Evolutionary conservation across 441 rosid species (phyloP).

Genomic region (Oxalis stricta): DNA sequence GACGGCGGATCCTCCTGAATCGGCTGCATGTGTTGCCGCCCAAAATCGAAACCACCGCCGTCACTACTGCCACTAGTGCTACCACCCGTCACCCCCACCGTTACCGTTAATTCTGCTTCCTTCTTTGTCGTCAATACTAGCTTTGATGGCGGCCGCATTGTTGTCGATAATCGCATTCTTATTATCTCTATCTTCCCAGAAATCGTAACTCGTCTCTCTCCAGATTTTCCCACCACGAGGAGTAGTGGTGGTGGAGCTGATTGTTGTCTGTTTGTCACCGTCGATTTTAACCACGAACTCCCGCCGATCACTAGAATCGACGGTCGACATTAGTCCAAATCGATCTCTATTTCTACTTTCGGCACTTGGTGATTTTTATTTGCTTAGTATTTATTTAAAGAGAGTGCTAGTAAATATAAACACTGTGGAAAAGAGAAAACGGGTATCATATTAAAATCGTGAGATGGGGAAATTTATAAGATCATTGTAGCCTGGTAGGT

Average conservation of each 20-base stretch:
- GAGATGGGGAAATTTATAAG: too few species aligned
- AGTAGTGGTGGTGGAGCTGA: conserved; percentile 3
- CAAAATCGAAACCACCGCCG: conserved; percentile 23
- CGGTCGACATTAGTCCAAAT: conserved; percentile 3
- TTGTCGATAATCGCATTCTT: background rate
- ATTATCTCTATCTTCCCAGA: conserved; percentile 13
- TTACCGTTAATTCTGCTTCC: too few species aligned
- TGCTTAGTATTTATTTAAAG: background rate
- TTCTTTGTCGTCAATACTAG: too few species aligned
- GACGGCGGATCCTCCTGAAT: conserved; percentile 51
- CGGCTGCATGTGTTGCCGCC: conserved; percentile 5
- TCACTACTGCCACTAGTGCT: background rate
- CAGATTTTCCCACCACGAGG: conserved; percentile 20
- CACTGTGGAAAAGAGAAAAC: too few species aligned
- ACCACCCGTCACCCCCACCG: background rate
- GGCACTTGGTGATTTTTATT: background rate
- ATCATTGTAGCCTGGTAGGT: too few species aligned
- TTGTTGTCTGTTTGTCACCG: conserved; percentile 10
- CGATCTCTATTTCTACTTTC: background rate
- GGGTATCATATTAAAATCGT: too few species aligned
- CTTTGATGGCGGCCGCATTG: background rate
- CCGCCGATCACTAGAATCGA: conserved; percentile 18
- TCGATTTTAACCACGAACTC: conserved; percentile 29
- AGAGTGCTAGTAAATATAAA: background rate
- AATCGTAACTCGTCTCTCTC: conserved; percentile 48